Percentiles rank a stretch among this genome's conserved stretches.
phyloP scores from a whole-genome alignment of 2,329 filamentous ascomycete species.

The Verticillium alfalfae region DNA sequence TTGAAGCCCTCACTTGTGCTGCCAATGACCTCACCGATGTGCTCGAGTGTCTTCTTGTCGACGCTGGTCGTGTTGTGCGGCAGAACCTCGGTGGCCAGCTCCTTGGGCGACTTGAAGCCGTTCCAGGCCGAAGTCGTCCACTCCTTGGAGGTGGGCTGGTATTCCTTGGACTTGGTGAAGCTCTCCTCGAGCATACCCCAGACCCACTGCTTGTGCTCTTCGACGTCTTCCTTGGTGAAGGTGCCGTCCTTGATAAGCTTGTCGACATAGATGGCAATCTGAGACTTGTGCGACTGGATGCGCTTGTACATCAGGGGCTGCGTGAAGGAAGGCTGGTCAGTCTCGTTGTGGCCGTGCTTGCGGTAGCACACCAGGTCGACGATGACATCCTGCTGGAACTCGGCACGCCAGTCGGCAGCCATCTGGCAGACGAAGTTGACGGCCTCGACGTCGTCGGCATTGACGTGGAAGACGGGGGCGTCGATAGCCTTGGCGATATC shows the following conservation, averaged over 20 bases:
- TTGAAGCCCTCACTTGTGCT: constrained; percentile 78
- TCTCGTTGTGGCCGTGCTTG: constrained; percentile 99
- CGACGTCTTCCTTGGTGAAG: constrained; percentile 95
- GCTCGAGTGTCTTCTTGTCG: constrained; percentile 64
- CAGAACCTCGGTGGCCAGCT: constrained; percentile 88
- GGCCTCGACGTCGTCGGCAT: constrained; percentile 96
- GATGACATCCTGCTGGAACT: constrained; percentile 98
- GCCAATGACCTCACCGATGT: constrained; percentile 78
- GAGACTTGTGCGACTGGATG: constrained; percentile 76
- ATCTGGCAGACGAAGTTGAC: constrained; percentile 98
- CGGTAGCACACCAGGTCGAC: constrained; percentile 98
- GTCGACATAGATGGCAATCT: constrained; percentile 86
- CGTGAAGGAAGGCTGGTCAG: constrained; percentile 98
- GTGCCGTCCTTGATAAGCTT: constrained; percentile 88
- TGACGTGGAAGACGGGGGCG: constrained; percentile 97
- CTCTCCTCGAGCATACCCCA: constrained; percentile 99
- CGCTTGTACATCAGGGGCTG: constrained; percentile 99
- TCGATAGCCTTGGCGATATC: constrained; percentile 99
- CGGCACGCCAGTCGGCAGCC: constrained; percentile 93
- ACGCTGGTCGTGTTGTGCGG: constrained; percentile 87
- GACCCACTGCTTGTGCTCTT: constrained; percentile 99
- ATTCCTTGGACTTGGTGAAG: constrained; percentile 95
- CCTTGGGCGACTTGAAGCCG: constrained; percentile 98
- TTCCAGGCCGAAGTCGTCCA: constrained; percentile 99
- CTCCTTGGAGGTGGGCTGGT: constrained; percentile 92